Evolutionary conservation across 1,284 basidiomycete genomes (phyloP).

Genomic region (Pseudozyma thailandica): DNA sequence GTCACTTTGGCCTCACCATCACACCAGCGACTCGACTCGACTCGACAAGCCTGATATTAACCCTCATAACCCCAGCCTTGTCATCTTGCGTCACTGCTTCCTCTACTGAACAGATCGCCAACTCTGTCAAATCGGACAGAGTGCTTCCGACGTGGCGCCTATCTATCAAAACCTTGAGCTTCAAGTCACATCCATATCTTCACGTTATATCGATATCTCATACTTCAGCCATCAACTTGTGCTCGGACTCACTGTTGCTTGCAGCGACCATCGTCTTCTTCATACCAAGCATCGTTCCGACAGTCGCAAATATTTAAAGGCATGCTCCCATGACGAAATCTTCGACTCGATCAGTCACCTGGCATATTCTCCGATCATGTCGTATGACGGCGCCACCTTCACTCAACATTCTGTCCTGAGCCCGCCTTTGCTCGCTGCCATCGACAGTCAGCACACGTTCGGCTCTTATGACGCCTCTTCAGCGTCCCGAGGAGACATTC

Average conservation of each 20-base stretch:
- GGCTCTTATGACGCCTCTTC: constrained; percentile 14
- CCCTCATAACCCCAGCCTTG: too few species aligned
- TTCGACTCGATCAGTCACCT: not conserved
- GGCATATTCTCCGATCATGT: constrained; percentile 26
- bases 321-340: constrained; percentile 23
- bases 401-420: constrained; percentile 36
- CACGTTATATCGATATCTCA: not conserved
- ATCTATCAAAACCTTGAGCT: constrained; percentile 1
- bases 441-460: constrained; percentile 42
- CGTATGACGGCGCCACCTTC: constrained; percentile 28
- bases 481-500: constrained; percentile 1
- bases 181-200: not conserved
- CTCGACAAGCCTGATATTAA: too few species aligned
- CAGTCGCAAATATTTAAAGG: not conserved
- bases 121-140: too few species aligned
- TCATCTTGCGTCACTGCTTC: too few species aligned
- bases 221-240: too few species aligned
- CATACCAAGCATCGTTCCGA: too few species aligned
- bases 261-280: too few species aligned
- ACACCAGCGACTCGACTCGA: too few species aligned
- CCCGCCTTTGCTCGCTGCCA: constrained; percentile 35
- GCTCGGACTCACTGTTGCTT: too few species aligned
- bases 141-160: too few species aligned
- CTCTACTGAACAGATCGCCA: too few species aligned
- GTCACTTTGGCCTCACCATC: not conserved